phyloP scores from a whole-genome alignment of 73 alveolate species.

The Paramecium biaurelia region DNA sequence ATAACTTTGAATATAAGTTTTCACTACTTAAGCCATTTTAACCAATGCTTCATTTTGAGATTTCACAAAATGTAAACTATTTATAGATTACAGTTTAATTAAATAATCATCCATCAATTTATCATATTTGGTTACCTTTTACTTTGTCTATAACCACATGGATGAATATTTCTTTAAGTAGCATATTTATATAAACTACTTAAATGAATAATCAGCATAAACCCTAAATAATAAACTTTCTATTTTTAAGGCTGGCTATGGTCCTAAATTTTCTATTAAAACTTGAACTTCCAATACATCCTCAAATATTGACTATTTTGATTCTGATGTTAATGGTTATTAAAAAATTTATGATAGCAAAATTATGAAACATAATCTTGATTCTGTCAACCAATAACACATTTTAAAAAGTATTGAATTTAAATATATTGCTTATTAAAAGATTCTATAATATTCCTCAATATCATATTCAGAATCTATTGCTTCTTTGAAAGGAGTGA shows the following conservation, averaged over 20 bases:
- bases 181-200: not conserved
- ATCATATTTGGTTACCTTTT: not conserved
- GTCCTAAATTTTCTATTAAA: not conserved
- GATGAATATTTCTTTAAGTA: not conserved
- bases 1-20: not conserved
- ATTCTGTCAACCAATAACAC: not conserved
- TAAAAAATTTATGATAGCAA: not conserved
- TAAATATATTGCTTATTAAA: not conserved
- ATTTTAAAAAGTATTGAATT: not conserved
- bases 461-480: not conserved
- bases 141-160: not conserved
- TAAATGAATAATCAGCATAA: not conserved
- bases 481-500: not conserved
- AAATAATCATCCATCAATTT: not conserved
- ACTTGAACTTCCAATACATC: not conserved
- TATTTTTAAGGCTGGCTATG: not conserved
- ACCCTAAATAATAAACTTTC: not conserved
- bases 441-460: not conserved
- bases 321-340: not conserved
- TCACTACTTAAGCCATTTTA: not conserved
- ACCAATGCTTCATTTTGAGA: not conserved
- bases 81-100: not conserved
- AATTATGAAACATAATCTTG: not conserved
- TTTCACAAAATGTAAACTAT: not conserved
- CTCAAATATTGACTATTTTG: not conserved